These are phyloP conservation scores for Boletellus deceptivus DNA, from an alignment of 1,284 basidiomycete genomes.

Conservation along the genomic window DNA sequence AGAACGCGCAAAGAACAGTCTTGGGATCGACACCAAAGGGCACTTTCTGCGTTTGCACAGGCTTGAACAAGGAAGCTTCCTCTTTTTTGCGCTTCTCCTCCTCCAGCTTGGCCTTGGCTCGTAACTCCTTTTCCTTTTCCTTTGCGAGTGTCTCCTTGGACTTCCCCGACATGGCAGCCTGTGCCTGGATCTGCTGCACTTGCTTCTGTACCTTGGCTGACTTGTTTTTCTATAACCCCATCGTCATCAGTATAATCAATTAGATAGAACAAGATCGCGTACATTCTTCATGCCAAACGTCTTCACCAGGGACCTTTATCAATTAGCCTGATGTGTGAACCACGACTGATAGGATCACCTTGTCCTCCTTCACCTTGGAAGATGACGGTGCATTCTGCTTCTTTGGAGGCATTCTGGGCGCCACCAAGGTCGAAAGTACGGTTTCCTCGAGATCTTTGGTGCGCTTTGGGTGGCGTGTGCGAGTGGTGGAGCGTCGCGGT, in stretches of 20 bases:
- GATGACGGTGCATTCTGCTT: slow-evolving; percentile 50
- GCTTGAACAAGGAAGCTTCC: slow-evolving; percentile 78
- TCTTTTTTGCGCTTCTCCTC: slow-evolving; percentile 87
- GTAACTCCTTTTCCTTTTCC: slow-evolving; percentile 78
- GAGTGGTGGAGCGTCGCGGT: neutral
- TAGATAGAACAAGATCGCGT: slow-evolving; percentile 26
- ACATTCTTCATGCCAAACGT: slow-evolving; percentile 95
- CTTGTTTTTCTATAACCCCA: slow-evolving; percentile 78
- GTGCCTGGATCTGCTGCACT: slow-evolving; percentile 77
- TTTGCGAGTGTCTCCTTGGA: slow-evolving; percentile 76
- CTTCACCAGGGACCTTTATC: slow-evolving; percentile 43
- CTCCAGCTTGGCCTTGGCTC: slow-evolving; percentile 75
- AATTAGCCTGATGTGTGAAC: slow-evolving; percentile 26
- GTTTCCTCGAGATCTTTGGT: neutral
- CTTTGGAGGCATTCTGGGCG: slow-evolving; percentile 65
- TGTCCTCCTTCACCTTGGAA: slow-evolving; percentile 72
- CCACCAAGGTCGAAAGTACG: neutral
- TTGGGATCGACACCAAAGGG: slow-evolving; percentile 97
- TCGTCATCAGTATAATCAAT: slow-evolving; percentile 7
- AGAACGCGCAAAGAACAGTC: slow-evolving; percentile 85
- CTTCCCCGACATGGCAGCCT: slow-evolving; percentile 71
- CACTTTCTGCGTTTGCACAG: slow-evolving; percentile 82
- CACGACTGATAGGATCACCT: slow-evolving; percentile 46
- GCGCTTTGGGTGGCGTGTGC: neutral
- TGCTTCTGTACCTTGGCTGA: slow-evolving; percentile 90